Conservation (phyloP, 805 yeast genomes). For the Scheffersomyces coipomensis region DNA sequence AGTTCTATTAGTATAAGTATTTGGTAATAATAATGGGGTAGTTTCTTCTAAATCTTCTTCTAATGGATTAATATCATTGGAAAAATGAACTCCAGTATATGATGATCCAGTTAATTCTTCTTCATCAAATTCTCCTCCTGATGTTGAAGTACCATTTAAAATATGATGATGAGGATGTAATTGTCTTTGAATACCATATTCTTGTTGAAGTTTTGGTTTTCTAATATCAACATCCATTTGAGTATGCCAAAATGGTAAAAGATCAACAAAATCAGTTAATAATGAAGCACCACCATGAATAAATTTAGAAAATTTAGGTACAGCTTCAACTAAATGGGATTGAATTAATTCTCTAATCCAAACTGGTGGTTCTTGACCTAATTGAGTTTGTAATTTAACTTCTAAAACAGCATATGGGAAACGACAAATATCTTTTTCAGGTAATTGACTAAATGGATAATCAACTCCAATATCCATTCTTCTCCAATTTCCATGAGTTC, state of each 20-base stretch:
- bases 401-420: conserved; percentile 98
- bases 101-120: conserved; percentile 52
- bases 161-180: conserved; percentile 9
- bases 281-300: conserved; percentile 96
- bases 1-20: conserved; percentile 24
- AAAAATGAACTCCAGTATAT: conserved; percentile 39
- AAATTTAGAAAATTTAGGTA: conserved; percentile 95
- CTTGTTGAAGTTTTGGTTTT: conserved; percentile 68
- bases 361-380: conserved; percentile 98
- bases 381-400: conserved; percentile 94
- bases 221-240: conserved; percentile 96
- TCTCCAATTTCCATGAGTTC: conserved; percentile 95
- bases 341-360: conserved; percentile 94
- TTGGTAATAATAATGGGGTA: conserved; percentile 42
- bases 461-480: conserved; percentile 98
- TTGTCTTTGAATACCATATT: conserved; percentile 61
- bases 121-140: conserved; percentile 65
- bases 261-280: conserved; percentile 75
- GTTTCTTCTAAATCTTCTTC: conserved; percentile 51
- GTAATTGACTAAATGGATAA: conserved; percentile 86
- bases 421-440: conserved; percentile 82
- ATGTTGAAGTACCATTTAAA: conserved; percentile 26
- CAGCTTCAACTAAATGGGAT: conserved; percentile 95
- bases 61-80: conserved; percentile 44
- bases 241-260: conserved; percentile 96